Evolutionary conservation across 2,329 filamentous ascomycete genomes (phyloP).

Genomic region (Cytospora chrysosperma): DNA sequence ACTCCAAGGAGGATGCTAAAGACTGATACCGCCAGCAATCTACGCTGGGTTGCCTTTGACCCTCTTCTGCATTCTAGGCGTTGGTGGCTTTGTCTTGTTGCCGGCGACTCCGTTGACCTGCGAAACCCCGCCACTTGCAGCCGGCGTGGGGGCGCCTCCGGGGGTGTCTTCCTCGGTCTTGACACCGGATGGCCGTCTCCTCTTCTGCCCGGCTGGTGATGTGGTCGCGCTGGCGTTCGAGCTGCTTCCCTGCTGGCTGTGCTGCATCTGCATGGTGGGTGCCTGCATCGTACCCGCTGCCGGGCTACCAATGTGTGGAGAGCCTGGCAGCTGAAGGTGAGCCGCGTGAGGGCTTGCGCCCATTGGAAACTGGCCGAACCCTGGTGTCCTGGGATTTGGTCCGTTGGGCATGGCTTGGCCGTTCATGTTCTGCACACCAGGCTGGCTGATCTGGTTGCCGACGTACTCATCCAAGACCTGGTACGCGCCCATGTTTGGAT

Average conservation of each 20-base stretch:
- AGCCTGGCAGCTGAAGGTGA: constrained; percentile 62
- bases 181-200: constrained; percentile 54
- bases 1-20: not conserved
- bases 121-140: constrained; percentile 36
- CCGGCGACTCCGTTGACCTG: constrained; percentile 53
- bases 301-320: constrained; percentile 61
- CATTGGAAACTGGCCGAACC: constrained; percentile 57
- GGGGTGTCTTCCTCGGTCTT: constrained; percentile 57
- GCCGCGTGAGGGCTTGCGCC: constrained; percentile 58
- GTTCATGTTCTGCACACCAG: constrained; percentile 41
- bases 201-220: constrained; percentile 60
- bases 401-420: constrained; percentile 49
- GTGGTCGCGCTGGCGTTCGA: constrained; percentile 69
- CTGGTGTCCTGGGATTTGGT: constrained; percentile 48
- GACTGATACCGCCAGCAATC: not conserved
- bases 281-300: constrained; percentile 63
- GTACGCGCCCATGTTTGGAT: constrained; percentile 56
- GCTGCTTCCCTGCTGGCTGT: constrained; percentile 66
- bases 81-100: constrained; percentile 53
- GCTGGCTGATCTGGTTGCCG: constrained; percentile 42
- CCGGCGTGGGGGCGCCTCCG: constrained; percentile 48
- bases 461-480: constrained; percentile 62
- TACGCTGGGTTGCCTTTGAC: constrained; percentile 45
- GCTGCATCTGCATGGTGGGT: constrained; percentile 65
- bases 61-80: constrained; percentile 56